Evolutionary conservation across 1,284 basidiomycete genomes (phyloP).

Genomic region (Waitea zeae): DNA sequence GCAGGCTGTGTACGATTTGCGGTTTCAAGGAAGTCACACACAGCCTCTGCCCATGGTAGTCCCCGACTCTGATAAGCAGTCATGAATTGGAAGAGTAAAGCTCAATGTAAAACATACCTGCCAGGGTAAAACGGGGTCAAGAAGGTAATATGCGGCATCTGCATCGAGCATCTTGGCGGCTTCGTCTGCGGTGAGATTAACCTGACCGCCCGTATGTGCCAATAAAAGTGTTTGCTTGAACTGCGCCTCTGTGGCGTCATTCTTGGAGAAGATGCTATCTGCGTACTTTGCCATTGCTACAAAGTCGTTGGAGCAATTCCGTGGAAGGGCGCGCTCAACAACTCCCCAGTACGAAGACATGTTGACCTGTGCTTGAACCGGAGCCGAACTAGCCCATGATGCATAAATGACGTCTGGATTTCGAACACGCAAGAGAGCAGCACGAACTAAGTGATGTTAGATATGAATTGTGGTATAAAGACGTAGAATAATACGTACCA

Average conservation of each 20-base stretch:
- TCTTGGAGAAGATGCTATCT: constrained; percentile 20
- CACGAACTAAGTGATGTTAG: constrained; percentile 13
- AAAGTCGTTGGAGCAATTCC: constrained; percentile 35
- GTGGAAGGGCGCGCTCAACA: constrained; percentile 27
- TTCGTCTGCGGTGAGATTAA: constrained; percentile 15
- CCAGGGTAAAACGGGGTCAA: constrained; percentile 30
- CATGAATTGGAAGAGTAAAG: too few relatives aligned
- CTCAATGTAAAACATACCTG: too few relatives aligned
- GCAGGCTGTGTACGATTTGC: constrained; percentile 21
- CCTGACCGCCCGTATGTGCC: too few relatives aligned
- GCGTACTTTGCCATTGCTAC: constrained; percentile 27
- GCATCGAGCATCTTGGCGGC: constrained; percentile 20
- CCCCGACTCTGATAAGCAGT: too few relatives aligned
- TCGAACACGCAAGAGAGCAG: constrained; percentile 22
- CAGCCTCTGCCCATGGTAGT: constrained; percentile 26
- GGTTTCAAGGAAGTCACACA: constrained; percentile 29
- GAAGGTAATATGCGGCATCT: constrained; percentile 22
- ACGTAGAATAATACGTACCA: constrained; percentile 5
- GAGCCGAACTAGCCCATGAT: constrained; percentile 30
- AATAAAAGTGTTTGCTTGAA: constrained; percentile 24
- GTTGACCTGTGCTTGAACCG: constrained; percentile 29
- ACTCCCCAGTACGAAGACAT: constrained; percentile 33
- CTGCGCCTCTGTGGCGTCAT: constrained; percentile 15
- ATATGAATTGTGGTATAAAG: neutral
- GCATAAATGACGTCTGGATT: constrained; percentile 28